Evolutionary conservation across 1,139 yeast genomes (phyloP), one percentile per base, ranked within the genome.

Genomic region (Scheffersomyces segobiensis): DNA sequence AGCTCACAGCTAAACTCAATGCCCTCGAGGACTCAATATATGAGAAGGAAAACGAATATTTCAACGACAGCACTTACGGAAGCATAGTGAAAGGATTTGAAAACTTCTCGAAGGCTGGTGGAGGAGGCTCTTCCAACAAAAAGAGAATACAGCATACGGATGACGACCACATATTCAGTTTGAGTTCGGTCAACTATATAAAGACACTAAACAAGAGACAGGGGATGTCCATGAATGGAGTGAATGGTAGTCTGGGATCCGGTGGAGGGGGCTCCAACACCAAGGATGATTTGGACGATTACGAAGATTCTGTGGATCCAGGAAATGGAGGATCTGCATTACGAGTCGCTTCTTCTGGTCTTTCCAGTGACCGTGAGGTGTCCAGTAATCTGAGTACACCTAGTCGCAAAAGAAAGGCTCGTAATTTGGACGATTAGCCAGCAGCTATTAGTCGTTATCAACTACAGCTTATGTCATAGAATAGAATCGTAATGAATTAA

Each of bases 11-110:
- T 51, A 85, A 85, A 64, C 79, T 91, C 56, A 83, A 82, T 49
- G 74, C 74, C 54, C 69, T 92, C 18, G 98, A 93, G 67, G 97
- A 92, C 62, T 84, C 85, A 58, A 88, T 95, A n/a, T 93, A 87
- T 74, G 89, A 87, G 58, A 86, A 86, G 62, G 98, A 95, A 71
- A 87, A 90, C 6, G 85, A 85, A 42, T 93, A 95, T 70, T 84
- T 95, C 57, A 85, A 88, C 56, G 93, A 89, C 59, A 73, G 80
- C 64, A 75, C 81, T 10, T 85, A 86, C 58, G 97, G 97, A 0
- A 92, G 92, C 70, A 88, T 95, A 46, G 90, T 93, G 46, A 89
- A 89, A 64, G 98, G 98, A 0, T 93, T 93, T 69, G 98, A 93
- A 59, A 89, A 87, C 66, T 90, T 91, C 70, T 80, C 88, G 56